A percentile compares a stretch with the other conserved stretches of the same genome.
phyloP scores from a whole-genome alignment of 441 rosid genomes.

The Adansonia grandidieri region DNA sequence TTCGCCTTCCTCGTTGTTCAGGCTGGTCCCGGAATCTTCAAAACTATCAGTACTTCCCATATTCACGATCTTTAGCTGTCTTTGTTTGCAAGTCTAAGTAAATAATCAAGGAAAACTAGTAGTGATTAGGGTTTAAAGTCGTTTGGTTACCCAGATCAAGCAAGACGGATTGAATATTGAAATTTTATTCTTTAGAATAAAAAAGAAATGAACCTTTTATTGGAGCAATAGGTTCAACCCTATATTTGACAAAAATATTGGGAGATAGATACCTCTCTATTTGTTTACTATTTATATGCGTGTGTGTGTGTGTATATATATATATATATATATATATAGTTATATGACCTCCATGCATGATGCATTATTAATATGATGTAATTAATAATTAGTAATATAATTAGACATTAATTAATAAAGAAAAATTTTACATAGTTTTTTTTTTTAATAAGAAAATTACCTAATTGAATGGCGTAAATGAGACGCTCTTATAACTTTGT shows the following conservation, averaged over 20 bases:
- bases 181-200: constrained; percentile 24
- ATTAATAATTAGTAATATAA: not conserved
- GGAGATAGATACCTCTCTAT: constrained; percentile 27
- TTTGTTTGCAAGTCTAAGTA: constrained; percentile 16
- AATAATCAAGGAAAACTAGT: constrained; percentile 13
- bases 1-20: constrained; percentile 26
- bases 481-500: not conserved
- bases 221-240: constrained; percentile 32
- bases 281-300: not conserved
- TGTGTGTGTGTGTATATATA: too few relatives aligned
- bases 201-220: constrained; percentile 23
- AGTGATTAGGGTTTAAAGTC: not conserved
- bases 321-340: not conserved
- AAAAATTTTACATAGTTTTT: not conserved
- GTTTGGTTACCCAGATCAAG: not conserved
- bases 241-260: constrained; percentile 37
- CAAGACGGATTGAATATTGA: constrained; percentile 20
- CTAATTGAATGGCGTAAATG: constrained; percentile 1
- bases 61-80: constrained; percentile 30
- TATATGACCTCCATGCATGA: constrained; percentile 25
- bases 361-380: not conserved
- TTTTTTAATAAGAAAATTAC: not conserved
- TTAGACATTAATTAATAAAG: not conserved
- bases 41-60: constrained; percentile 12
- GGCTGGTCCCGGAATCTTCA: constrained; percentile 47